phyloP scores from a whole-genome alignment of 305 asterid species.

The Stenogyne calaminthoides region DNA sequence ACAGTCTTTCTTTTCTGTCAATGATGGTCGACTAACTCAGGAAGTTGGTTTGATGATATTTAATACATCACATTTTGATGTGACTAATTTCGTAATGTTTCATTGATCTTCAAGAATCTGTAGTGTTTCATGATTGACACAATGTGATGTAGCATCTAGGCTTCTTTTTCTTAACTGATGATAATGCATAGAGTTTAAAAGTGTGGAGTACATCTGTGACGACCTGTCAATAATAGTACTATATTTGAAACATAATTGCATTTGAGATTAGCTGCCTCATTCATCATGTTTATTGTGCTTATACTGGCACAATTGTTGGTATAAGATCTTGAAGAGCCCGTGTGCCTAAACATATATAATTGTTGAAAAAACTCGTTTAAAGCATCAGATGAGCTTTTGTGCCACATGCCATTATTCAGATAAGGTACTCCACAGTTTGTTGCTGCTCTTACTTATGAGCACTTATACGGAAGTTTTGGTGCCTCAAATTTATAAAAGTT shows the following conservation, averaged over 20 bases:
- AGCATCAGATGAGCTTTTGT: neutral
- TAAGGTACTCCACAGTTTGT: neutral
- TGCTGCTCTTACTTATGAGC: neutral
- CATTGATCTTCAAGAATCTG: neutral
- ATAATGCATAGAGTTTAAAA: neutral
- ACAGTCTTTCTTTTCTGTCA: neutral
- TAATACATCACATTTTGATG: neutral
- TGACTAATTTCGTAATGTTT: neutral
- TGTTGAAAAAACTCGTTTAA: neutral
- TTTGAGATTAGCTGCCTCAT: too few species aligned
- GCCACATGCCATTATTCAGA: neutral
- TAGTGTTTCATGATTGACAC: neutral
- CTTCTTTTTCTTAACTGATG: neutral
- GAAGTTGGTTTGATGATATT: neutral
- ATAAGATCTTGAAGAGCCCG: too few species aligned
- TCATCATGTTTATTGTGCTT: too few species aligned
- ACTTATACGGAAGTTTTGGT: neutral
- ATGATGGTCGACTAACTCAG: neutral
- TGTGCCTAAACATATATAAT: too few species aligned
- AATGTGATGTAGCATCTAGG: neutral
- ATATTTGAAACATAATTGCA: too few species aligned
- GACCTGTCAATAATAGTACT: too few species aligned
- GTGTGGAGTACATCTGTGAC: neutral
- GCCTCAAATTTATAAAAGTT: neutral
- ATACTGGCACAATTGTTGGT: too few species aligned